These are phyloP conservation scores for Scedosporium aurantiacum DNA, from an alignment of 2,329 filamentous ascomycete genomes.

Conservation along the genomic window DNA sequence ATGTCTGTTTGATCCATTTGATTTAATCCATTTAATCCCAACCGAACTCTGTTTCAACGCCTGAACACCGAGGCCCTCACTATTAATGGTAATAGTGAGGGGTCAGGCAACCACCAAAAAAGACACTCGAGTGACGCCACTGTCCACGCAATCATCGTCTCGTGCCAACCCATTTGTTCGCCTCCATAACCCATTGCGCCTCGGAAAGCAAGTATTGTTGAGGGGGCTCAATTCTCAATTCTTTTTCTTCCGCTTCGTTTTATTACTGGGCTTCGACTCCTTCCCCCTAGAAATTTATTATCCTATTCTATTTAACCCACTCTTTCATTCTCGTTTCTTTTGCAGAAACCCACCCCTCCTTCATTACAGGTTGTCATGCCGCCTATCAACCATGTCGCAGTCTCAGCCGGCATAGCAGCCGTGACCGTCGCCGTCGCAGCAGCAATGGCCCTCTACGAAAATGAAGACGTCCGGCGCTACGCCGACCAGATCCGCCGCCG, in stretches of 20 bases:
- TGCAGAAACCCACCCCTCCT: background rate
- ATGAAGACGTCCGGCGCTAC: conserved; percentile 50
- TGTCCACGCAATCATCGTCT: conserved; percentile 5
- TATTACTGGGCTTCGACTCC: background rate
- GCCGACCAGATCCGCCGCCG: conserved; percentile 50
- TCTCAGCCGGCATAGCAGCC: conserved; percentile 48
- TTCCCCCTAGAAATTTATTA: background rate
- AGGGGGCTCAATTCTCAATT: background rate
- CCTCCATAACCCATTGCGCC: background rate
- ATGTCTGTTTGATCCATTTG: background rate
- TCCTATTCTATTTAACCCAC: background rate
- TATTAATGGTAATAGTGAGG: background rate
- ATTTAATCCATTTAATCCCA: background rate
- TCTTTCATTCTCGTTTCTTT: background rate
- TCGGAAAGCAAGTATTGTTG: background rate
- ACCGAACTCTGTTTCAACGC: background rate
- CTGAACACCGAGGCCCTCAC: conserved; percentile 4
- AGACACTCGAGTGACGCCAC: background rate
- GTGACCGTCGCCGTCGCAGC: conserved; percentile 46
- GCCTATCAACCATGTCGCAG: conserved; percentile 40
- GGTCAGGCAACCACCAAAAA: conserved; percentile 5
- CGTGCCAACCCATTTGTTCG: background rate
- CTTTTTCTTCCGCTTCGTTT: background rate
- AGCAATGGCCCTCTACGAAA: conserved; percentile 52
- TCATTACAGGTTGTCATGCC: conserved; percentile 29